phyloP scores from a whole-genome alignment of 2,329 filamentous ascomycete genomes.

The Xylariales sp. region DNA sequence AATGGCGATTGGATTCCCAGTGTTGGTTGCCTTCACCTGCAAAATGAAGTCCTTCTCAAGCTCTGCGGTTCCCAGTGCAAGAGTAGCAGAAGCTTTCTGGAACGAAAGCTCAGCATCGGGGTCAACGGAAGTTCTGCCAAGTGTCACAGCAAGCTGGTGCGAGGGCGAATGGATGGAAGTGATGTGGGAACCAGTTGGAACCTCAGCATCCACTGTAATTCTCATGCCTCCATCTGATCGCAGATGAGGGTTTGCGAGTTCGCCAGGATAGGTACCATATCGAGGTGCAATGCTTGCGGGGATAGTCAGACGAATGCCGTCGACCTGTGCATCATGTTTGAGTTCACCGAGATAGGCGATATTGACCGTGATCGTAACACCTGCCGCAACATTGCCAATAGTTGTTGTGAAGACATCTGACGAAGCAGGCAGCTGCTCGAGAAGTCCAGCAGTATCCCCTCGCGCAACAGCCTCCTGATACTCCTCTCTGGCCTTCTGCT shows the following conservation, averaged over 20 bases:
- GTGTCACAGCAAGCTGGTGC: conserved; percentile 61
- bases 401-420: conserved; percentile 65
- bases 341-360: conserved; percentile 66
- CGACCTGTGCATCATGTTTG: conserved; percentile 64
- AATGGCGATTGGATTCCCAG: conserved; percentile 57
- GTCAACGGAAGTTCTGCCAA: conserved; percentile 51
- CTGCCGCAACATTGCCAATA: conserved; percentile 62
- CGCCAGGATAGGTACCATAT: conserved; percentile 49
- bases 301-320: conserved; percentile 65
- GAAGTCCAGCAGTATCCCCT: conserved; percentile 59
- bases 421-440: conserved; percentile 56
- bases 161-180: conserved; percentile 61
- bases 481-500: conserved; percentile 52
- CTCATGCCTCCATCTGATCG: conserved; percentile 35
- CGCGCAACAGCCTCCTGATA: conserved; percentile 54
- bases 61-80: conserved; percentile 46
- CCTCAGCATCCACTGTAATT: conserved; percentile 55
- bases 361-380: conserved; percentile 51
- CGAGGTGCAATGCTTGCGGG: conserved; percentile 63
- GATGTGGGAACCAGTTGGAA: conserved; percentile 53
- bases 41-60: conserved; percentile 65
- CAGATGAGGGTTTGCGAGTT: conserved; percentile 20
- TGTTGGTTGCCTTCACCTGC: conserved; percentile 56
- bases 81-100: conserved; percentile 56
- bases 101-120: conserved; percentile 44